phyloP scores from a whole-genome alignment of 2,329 filamentous ascomycete species.

The Aspergillus caelatus region DNA sequence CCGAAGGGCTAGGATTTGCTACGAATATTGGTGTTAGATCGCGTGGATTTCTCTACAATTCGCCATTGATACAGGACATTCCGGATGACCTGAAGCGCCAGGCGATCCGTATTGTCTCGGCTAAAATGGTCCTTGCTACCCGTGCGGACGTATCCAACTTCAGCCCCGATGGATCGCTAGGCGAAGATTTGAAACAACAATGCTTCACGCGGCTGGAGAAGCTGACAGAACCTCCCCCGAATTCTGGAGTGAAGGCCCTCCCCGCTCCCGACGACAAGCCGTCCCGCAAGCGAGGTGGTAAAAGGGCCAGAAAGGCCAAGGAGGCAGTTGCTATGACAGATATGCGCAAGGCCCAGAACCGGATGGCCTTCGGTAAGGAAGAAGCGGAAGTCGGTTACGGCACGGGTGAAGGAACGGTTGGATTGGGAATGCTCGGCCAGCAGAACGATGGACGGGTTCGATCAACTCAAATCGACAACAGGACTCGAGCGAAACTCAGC shows the following conservation, averaged over 20 bases:
- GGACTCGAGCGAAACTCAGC: constrained; percentile 88
- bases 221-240: constrained; percentile 85
- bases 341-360: constrained; percentile 91
- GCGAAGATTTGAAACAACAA: constrained; percentile 77
- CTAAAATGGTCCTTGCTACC: constrained; percentile 91
- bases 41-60: constrained; percentile 91
- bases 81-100: constrained; percentile 87
- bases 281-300: constrained; percentile 85
- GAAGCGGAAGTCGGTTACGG: constrained; percentile 93
- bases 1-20: constrained; percentile 77
- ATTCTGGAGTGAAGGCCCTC: constrained; percentile 82
- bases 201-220: constrained; percentile 89
- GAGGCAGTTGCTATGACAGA: constrained; percentile 97
- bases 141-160: constrained; percentile 86
- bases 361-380: constrained; percentile 93
- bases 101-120: constrained; percentile 91
- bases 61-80: constrained; percentile 82
- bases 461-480: constrained; percentile 84
- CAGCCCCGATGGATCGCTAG: constrained; percentile 77
- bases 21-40: constrained; percentile 90
- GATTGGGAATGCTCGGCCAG: constrained; percentile 93
- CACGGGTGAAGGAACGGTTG: constrained; percentile 78
- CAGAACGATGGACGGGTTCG: constrained; percentile 87
- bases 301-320: constrained; percentile 90
- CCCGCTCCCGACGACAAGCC: constrained; percentile 96